Evolutionary conservation across 202 grass and related monocot species (phyloP).

Genomic region (Saccharum hybrid): DNA sequence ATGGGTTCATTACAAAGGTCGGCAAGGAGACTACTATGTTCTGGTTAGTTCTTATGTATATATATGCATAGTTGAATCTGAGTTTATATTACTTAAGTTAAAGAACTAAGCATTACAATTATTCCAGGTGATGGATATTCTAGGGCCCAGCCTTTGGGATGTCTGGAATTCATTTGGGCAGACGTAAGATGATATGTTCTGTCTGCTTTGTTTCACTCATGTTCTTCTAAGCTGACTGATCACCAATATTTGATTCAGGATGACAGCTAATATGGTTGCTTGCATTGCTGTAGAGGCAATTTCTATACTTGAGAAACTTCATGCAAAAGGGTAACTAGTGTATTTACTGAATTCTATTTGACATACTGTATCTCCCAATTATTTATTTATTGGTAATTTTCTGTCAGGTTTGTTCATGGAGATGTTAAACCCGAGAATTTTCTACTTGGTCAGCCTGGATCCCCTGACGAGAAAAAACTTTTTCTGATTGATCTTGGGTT

Average conservation of each 20-base stretch:
- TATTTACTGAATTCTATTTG: constrained; percentile 34
- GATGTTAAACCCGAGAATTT: constrained; percentile 99
- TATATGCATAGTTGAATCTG: not conserved
- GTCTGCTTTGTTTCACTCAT: constrained; percentile 31
- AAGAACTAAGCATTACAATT: constrained; percentile 15
- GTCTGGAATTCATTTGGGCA: constrained; percentile 98
- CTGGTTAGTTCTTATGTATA: constrained; percentile 63
- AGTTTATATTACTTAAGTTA: not conserved
- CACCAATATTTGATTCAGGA: constrained; percentile 60
- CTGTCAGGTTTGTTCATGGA: constrained; percentile 94
- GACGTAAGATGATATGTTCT: constrained; percentile 61
- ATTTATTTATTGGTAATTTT: constrained; percentile 26
- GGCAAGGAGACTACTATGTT: constrained; percentile 94
- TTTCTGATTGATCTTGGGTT: constrained; percentile 98
- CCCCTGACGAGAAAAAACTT: constrained; percentile 93
- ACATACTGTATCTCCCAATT: constrained; percentile 19
- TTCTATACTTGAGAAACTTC: constrained; percentile 95
- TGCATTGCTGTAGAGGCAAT: constrained; percentile 96
- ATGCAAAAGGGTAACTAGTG: constrained; percentile 68
- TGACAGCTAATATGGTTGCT: constrained; percentile 86
- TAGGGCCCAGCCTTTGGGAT: constrained; percentile 99
- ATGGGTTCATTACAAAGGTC: constrained; percentile 94
- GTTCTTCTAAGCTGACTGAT: constrained; percentile 36
- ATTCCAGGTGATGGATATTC: constrained; percentile 97
- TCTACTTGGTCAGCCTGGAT: constrained; percentile 90